Conservation (phyloP, 768 basidiomycete species). For the Xerocomellus intermedius region DNA sequence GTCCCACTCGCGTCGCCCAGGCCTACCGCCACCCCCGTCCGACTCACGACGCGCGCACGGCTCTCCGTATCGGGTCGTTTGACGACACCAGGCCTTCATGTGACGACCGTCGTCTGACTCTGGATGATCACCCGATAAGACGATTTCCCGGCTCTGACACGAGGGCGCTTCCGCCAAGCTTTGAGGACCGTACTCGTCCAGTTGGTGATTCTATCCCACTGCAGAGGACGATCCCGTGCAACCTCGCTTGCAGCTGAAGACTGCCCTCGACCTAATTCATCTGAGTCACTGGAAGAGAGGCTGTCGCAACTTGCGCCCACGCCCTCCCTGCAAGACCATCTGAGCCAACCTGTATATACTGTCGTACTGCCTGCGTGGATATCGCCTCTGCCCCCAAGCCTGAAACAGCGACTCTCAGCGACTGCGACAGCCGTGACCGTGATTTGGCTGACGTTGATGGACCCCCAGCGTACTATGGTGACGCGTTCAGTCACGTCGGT, state of each 20-base stretch:
- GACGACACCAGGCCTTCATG: conserved; percentile 33
- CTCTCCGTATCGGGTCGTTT: not conserved
- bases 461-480: conserved; percentile 35
- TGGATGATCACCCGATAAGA: conserved; percentile 35
- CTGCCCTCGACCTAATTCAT: too few relatives aligned
- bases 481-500: conserved; percentile 24
- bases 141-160: conserved; percentile 23
- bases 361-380: conserved; percentile 19
- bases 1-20: too few relatives aligned
- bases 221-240: conserved; percentile 28
- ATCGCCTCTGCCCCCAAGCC: conserved; percentile 31
- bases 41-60: too few relatives aligned
- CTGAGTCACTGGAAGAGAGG: conserved; percentile 41
- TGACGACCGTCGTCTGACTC: conserved; percentile 27
- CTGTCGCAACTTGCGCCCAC: conserved; percentile 33
- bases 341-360: conserved; percentile 30
- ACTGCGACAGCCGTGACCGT: conserved; percentile 38
- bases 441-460: conserved; percentile 37
- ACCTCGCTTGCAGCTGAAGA: conserved; percentile 24
- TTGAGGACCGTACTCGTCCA: conserved; percentile 25
- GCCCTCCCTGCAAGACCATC: conserved; percentile 39
- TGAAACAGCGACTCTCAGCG: conserved; percentile 46
- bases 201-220: conserved; percentile 18
- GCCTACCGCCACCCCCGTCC: too few relatives aligned
- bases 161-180: conserved; percentile 10